Percentiles rank a stretch among this genome's conserved stretches.
These are phyloP conservation scores for Penicillium janthinellum DNA, from an alignment of 2,329 filamentous ascomycete genomes.

Conservation along the genomic window DNA sequence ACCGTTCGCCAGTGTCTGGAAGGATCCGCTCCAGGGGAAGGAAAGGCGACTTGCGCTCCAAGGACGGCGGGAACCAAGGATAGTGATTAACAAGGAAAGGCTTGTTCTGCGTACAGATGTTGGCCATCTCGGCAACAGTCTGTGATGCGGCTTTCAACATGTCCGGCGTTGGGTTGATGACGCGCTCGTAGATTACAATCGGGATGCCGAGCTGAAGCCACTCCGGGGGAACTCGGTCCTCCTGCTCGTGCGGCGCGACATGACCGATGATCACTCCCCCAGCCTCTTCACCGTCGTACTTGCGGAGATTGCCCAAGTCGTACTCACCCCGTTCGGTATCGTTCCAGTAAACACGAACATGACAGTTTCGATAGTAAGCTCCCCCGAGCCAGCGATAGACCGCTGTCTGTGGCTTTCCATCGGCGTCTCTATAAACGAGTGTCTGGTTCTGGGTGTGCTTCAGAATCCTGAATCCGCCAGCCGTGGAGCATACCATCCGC, in stretches of 20 bases:
- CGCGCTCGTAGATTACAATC: slow-evolving; percentile 39
- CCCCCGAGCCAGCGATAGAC: slow-evolving; percentile 44
- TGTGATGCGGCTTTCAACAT: slow-evolving; percentile 15
- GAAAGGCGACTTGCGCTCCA: background rate
- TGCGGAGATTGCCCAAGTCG: slow-evolving; percentile 23
- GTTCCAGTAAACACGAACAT: slow-evolving; percentile 37
- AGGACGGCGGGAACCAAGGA: background rate
- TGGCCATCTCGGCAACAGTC: background rate
- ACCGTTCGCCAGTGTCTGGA: background rate
- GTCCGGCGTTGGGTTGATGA: slow-evolving; percentile 29
- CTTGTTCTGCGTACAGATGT: background rate
- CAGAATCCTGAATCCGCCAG: slow-evolving; percentile 11
- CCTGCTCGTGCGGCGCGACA: slow-evolving; percentile 12
- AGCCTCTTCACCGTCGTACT: slow-evolving; percentile 35
- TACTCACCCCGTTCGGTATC: slow-evolving; percentile 32
- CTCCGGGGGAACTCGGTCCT: slow-evolving; percentile 30
- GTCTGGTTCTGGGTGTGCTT: slow-evolving; percentile 32
- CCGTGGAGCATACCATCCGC: slow-evolving; percentile 33
- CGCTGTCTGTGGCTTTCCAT: slow-evolving; percentile 20
- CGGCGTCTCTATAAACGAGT: slow-evolving; percentile 26
- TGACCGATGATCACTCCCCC: slow-evolving; percentile 33
- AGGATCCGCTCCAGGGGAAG: background rate
- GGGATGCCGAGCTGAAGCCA: slow-evolving; percentile 27
- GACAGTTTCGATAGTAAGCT: slow-evolving; percentile 30
- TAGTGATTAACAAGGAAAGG: background rate